These are phyloP conservation scores for Metschnikowia lachancei DNA, from an alignment of 805 yeast genomes.

Conservation along the genomic window DNA sequence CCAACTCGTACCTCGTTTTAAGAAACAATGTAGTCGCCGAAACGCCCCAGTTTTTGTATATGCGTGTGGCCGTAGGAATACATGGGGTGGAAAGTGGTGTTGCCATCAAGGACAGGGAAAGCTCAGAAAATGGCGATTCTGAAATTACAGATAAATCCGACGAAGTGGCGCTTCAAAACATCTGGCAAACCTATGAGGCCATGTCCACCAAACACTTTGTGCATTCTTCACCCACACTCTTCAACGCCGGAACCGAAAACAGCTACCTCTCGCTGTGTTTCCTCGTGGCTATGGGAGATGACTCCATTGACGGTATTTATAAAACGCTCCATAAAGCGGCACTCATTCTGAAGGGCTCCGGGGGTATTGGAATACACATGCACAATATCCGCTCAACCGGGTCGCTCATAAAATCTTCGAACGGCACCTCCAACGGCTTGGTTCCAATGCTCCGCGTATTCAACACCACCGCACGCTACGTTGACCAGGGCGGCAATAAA, in stretches of 20 bases:
- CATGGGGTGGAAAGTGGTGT: slow-evolving; percentile 61
- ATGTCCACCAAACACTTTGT: slow-evolving; percentile 88
- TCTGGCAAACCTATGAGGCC: slow-evolving; percentile 75
- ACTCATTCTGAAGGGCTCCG: slow-evolving; percentile 88
- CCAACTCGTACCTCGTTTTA: slow-evolving; percentile 76
- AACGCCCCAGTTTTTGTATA: slow-evolving; percentile 85
- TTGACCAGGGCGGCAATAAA: slow-evolving; percentile 97
- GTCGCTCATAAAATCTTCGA: slow-evolving; percentile 84
- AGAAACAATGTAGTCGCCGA: slow-evolving; percentile 58
- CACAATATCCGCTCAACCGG: slow-evolving; percentile 87
- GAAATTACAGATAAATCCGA: slow-evolving; percentile 27
- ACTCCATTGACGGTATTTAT: slow-evolving; percentile 93
- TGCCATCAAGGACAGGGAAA: no score
- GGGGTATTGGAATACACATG: slow-evolving; percentile 90
- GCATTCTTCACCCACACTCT: slow-evolving; percentile 93
- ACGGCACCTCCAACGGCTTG: slow-evolving; percentile 88
- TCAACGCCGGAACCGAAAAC: slow-evolving; percentile 86
- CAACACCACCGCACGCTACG: slow-evolving; percentile 94
- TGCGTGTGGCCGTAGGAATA: slow-evolving; percentile 91
- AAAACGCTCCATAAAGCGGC: slow-evolving; percentile 87
- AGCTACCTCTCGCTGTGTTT: slow-evolving; percentile 91
- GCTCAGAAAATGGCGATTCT: no score
- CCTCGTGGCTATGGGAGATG: slow-evolving; percentile 86
- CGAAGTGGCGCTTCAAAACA: slow-evolving; percentile 26
- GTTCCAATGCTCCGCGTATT: slow-evolving; percentile 96